Percentiles rank a stretch among this genome's conserved stretches.
Evolutionary conservation across 1,139 yeast genomes (phyloP).

Genomic region (Blastobotrys petasosporus): DNA sequence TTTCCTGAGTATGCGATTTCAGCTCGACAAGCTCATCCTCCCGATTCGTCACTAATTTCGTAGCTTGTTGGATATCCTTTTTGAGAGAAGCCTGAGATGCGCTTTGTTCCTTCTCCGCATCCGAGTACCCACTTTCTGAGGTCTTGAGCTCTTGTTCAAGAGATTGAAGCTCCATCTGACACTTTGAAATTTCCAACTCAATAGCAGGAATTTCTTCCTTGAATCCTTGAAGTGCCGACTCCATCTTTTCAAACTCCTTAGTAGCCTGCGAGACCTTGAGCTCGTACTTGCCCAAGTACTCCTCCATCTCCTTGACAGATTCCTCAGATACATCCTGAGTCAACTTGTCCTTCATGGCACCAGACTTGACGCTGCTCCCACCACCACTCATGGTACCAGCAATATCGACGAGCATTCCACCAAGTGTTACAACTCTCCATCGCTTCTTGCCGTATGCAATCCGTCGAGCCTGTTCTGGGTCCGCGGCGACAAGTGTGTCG

Average conservation of each 20-base stretch:
- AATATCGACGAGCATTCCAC: constrained; percentile 88
- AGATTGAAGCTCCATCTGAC: constrained; percentile 61
- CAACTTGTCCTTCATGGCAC: constrained; percentile 52
- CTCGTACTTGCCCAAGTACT: constrained; percentile 53
- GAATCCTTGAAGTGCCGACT: constrained; percentile 49
- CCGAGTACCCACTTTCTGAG: constrained; percentile 32
- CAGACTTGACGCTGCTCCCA: constrained; percentile 60
- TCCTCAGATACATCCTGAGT: constrained; percentile 44
- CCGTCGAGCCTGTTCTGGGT: constrained; percentile 71
- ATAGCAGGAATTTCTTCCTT: constrained; percentile 65
- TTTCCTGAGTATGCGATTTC: constrained; percentile 49
- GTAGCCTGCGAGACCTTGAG: constrained; percentile 47
- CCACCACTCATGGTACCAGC: constrained; percentile 99
- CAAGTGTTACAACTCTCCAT: constrained; percentile 85
- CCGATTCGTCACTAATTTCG: constrained; percentile 35
- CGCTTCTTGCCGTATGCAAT: constrained; percentile 83
- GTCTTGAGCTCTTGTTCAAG: constrained; percentile 45
- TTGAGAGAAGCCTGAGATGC: constrained; percentile 11
- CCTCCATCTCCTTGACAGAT: constrained; percentile 53
- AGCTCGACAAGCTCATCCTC: constrained; percentile 41
- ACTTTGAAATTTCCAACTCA: constrained; percentile 55
- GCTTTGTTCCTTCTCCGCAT: constrained; percentile 22
- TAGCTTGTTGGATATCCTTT: constrained; percentile 36
- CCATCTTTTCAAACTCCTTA: constrained; percentile 54
- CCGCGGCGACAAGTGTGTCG: constrained; percentile 81